A percentile compares a stretch with the other conserved stretches of the same genome.
Conservation (phyloP, 495 filamentous ascomycete genomes). For the Annulohypoxylon stygium region DNA sequence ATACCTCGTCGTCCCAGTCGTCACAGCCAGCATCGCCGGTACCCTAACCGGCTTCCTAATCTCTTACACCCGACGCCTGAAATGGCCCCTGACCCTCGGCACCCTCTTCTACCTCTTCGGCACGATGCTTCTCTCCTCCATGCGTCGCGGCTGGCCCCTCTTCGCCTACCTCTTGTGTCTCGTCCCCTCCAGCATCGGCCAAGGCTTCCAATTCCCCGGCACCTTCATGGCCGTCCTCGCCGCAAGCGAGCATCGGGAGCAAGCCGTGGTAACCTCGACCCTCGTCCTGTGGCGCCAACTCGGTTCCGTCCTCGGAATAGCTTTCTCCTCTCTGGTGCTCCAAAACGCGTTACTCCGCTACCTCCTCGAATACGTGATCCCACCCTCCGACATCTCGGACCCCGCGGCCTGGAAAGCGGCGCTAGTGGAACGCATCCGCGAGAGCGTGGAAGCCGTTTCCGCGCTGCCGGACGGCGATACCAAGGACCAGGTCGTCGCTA, state of each 20-base stretch:
- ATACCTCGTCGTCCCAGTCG: constrained; percentile 72
- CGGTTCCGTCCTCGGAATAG: constrained; percentile 78
- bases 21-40: constrained; percentile 69
- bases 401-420: constrained; percentile 47
- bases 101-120: constrained; percentile 69
- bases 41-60: constrained; percentile 78
- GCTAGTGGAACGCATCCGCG: constrained; percentile 55
- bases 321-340: constrained; percentile 77
- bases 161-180: constrained; percentile 73
- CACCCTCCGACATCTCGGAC: constrained; percentile 57
- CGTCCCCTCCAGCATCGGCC: constrained; percentile 70
- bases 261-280: constrained; percentile 81
- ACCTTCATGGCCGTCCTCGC: constrained; percentile 77
- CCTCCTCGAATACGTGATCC: constrained; percentile 68
- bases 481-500: constrained; percentile 66
- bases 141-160: constrained; percentile 67
- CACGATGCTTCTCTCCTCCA: constrained; percentile 60
- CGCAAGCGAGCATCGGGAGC: constrained; percentile 74
- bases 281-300: constrained; percentile 76
- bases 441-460: constrained; percentile 60
- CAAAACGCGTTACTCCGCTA: constrained; percentile 76
- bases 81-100: constrained; percentile 72
- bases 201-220: constrained; percentile 74
- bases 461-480: constrained; percentile 48
- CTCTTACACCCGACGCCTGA: constrained; percentile 72